A percentile compares a stretch with the other conserved stretches of the same genome.
Conservation (phyloP, 2,329 filamentous ascomycete species). For the Davidsoniella virescens region DNA sequence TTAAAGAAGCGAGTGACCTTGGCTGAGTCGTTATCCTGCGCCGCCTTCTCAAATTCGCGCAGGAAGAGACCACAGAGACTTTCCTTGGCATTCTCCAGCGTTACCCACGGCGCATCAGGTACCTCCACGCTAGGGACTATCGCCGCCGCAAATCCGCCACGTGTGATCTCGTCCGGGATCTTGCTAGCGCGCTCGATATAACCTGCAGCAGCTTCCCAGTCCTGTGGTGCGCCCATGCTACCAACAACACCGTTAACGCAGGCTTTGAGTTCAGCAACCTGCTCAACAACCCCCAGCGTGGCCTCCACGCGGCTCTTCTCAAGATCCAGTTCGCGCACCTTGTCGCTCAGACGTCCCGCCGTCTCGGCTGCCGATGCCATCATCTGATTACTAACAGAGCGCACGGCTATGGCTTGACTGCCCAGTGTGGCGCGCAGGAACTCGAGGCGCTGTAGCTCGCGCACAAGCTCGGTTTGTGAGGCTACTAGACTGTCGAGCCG, state of each 20-base stretch:
- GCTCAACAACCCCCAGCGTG: slow-evolving; percentile 81
- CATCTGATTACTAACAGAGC: slow-evolving; percentile 79
- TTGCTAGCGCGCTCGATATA: slow-evolving; percentile 73
- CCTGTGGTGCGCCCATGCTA: slow-evolving; percentile 93
- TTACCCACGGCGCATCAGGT: slow-evolving; percentile 76
- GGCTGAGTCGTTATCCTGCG: slow-evolving; percentile 68
- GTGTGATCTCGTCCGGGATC: slow-evolving; percentile 64
- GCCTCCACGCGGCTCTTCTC: slow-evolving; percentile 86
- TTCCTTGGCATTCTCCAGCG: slow-evolving; percentile 73
- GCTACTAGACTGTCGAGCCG: slow-evolving; percentile 62
- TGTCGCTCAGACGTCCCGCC: slow-evolving; percentile 67
- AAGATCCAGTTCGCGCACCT: slow-evolving; percentile 73
- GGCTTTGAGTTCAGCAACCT: slow-evolving; percentile 90
- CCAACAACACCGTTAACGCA: slow-evolving; percentile 89
- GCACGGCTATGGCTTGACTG: slow-evolving; percentile 68
- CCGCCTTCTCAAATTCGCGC: slow-evolving; percentile 86
- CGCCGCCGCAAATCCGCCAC: slow-evolving; percentile 73
- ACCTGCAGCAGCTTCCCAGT: slow-evolving; percentile 91
- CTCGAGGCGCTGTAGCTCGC: slow-evolving; percentile 76
- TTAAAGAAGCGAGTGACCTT: slow-evolving; percentile 96
- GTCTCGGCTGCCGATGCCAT: slow-evolving; percentile 73
- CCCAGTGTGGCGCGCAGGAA: slow-evolving; percentile 76
- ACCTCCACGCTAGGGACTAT: slow-evolving; percentile 94
- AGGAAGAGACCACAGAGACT: slow-evolving; percentile 81
- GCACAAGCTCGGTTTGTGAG: slow-evolving; percentile 72